Evolutionary conservation across 78 protist genomes (phyloP).

Genomic region (Diacronema lutheri): DNA sequence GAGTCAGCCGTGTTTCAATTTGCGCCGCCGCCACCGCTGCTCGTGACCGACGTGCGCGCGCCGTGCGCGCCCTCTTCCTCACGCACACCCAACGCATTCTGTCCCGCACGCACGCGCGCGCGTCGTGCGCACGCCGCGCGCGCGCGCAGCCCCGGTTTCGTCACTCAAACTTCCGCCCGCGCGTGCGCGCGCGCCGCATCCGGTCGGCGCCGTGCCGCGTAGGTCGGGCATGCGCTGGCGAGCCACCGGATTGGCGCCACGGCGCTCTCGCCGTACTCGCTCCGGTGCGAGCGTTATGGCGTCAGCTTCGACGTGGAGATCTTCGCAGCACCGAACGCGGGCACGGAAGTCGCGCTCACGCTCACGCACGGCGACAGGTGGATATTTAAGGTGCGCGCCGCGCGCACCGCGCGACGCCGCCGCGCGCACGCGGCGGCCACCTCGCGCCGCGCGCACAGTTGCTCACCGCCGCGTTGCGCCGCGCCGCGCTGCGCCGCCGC

Average conservation of each 20-base stretch:
- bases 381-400: not conserved
- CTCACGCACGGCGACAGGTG: not conserved
- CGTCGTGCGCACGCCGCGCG: too few relatives aligned
- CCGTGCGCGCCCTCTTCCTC: too few relatives aligned
- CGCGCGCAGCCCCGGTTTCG: not conserved
- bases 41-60: too few relatives aligned
- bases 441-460: too few relatives aligned
- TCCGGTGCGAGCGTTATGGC: not conserved
- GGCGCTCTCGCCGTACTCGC: not conserved
- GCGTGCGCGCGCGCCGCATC: not conserved
- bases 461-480: too few relatives aligned
- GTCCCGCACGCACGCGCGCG: not conserved
- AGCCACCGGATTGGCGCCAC: not conserved
- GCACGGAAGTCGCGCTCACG: not conserved
- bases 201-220: not conserved
- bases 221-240: too few relatives aligned
- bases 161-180: not conserved
- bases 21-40: too few relatives aligned
- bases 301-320: not conserved
- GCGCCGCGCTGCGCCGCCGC: too few relatives aligned
- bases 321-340: not conserved
- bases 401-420: too few relatives aligned
- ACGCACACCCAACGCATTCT: too few relatives aligned
- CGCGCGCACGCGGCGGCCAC: too few relatives aligned
- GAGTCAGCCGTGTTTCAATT: too few relatives aligned